Base-by-base conservation (phyloP, 2,329 filamentous ascomycete species). In the Nemania serpens region DNA sequence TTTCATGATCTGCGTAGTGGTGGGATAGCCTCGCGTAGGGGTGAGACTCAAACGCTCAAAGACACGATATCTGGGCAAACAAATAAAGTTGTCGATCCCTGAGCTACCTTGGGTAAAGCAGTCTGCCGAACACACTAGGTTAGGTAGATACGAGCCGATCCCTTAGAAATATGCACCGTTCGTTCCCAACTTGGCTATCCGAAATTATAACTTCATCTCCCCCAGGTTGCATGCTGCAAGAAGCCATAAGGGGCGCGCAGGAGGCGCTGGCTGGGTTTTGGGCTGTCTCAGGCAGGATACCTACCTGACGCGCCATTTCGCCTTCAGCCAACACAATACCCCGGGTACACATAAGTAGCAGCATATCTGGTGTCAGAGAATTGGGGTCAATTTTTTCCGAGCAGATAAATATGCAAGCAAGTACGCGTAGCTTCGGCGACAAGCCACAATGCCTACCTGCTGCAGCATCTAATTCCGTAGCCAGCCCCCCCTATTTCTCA, bases 21-120 rank as follows among this genome's bases (percentile, higher is more conserved):
- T 57, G 61, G 60, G 54, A 63, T 52, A 50, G 22, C 43, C 48
- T 57, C 48, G 33, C 49, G 42, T 52, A 29, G 37, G 25, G 17
- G 25, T 25, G 37, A 55, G 37, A 41, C 34, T 55, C 51, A 51
- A 25, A 46, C 41, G 42, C 36, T 34, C 25, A 3, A 47, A 17
- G 20, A 12, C 11, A 22, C 25, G 22, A 18, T 29, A 10, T 6
- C 3, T 17, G 46, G 54, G 43, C 54, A 34, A 39, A 34, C 18
- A 17, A 43, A 22, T 11, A 22, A 12, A 22, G 20, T 13, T 29
- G 39, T 41, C 18, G 45, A 47, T 63, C 45, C 34, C 45, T 53
- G n/a, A 50, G 34, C 47, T 25, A 25, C 25, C 25, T 7, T 29
- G 7, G 18, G 15, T 34, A 10, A 17, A 39, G 36, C 15, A 12